Evolutionary conservation across 352 stramenopile species (phyloP), one percentile per base, ranked within the genome.

Genomic region (Pythium sp.): DNA sequence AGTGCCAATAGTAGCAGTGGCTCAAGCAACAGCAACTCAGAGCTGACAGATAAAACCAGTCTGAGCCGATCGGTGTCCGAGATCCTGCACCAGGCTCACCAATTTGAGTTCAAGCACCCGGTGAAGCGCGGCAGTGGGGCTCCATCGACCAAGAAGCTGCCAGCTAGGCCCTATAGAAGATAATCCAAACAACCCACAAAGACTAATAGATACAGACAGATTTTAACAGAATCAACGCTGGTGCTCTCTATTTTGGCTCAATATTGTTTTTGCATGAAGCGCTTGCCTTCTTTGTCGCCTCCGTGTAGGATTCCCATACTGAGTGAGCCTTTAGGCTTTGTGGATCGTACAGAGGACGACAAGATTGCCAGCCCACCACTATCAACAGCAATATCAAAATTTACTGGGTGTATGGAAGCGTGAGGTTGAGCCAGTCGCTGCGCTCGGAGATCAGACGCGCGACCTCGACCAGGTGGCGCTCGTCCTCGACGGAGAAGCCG

Each of bases 401-500:
- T 64, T 77, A 78, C 70, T 87, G 79, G 9, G 66, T 77, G 72
- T 84, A 91, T 22, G 80, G 76, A 55, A 91, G 70, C 36, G 68
- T 68, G 34, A 87, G 62, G 72, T 87, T 93, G 67, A 78, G 74
- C 84, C 84, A 93, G 74, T 91, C 81, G 49, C 76, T 90, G 28
- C 75, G 76, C 58, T 83, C 74, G 20, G 84, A 74, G 69, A 91
- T 69, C 57, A 90, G 65, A 34, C 74, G 74, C 30, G 81, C 81
- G 51, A 91, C 81, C 61, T 87, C 67, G 18, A 83, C 74, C 9
- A 93, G 79, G n/a, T 79, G 81, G 58, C 82, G 82, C 69, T 90
- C 79, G 72, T 93, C 84, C 53, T 89, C 80, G 12, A 71, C 77
- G 15, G 82, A 89, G 75, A 94, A 94, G 0, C 87, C 87, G 67